A percentile compares a stretch with the other conserved stretches of the same genome.
phyloP scores from a whole-genome alignment of 805 yeast species.

The Debaryomyces maramus region DNA sequence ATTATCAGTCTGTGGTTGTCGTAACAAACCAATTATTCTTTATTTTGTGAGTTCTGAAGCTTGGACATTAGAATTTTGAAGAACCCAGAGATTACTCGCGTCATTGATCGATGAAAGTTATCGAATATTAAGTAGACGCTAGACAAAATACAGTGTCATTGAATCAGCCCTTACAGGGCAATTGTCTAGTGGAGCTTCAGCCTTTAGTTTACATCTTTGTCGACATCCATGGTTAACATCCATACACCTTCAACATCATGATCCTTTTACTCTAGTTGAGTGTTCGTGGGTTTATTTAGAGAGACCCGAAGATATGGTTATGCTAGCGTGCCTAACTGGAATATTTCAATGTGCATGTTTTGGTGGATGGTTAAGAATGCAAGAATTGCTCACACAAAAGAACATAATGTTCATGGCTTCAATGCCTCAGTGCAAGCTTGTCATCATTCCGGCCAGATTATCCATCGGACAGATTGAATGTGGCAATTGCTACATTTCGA shows the following conservation, averaged over 20 bases:
- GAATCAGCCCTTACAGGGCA: background rate
- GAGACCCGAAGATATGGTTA: background rate
- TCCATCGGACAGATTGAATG: background rate
- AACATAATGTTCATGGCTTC: background rate
- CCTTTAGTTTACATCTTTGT: background rate
- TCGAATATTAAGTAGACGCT: too few relatives aligned
- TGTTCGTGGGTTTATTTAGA: background rate
- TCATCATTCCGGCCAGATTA: background rate
- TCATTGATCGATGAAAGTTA: too few relatives aligned
- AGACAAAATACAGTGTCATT: too few relatives aligned
- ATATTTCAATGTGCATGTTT: too few relatives aligned
- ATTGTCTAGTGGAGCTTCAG: background rate
- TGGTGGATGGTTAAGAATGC: background rate
- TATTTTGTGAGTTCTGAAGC: background rate
- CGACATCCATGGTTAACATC: background rate
- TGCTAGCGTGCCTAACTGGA: too few relatives aligned
- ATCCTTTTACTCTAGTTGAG: too few relatives aligned
- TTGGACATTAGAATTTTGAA: too few relatives aligned
- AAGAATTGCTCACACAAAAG: background rate
- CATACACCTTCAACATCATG: slow-evolving; percentile 1
- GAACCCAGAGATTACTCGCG: too few relatives aligned
- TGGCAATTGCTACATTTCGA: background rate
- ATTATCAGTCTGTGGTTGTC: background rate
- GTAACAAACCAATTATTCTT: background rate
- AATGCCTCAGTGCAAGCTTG: background rate